Evolutionary conservation across 352 stramenopile genomes (phyloP).

Genomic region (Phytophthora brassicae): DNA sequence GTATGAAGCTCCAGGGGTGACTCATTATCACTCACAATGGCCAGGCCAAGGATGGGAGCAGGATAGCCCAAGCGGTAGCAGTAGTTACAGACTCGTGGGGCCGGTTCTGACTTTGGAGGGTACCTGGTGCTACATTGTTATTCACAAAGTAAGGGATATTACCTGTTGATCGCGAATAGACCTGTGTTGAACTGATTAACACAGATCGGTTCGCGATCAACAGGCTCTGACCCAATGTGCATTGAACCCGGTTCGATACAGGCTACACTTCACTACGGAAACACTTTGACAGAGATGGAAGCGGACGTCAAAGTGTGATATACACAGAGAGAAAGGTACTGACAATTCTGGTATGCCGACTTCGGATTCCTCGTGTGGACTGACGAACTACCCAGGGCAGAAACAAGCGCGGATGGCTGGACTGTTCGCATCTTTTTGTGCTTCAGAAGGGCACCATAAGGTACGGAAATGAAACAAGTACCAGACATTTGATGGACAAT

Average conservation of each 20-base stretch:
- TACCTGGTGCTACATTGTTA: constrained; percentile 1
- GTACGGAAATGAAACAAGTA: constrained; percentile 26
- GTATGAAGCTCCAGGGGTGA: not conserved
- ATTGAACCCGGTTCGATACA: constrained; percentile 8
- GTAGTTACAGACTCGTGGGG: not conserved
- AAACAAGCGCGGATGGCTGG: constrained; percentile 23
- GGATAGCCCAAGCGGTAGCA: not conserved
- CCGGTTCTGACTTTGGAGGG: not conserved
- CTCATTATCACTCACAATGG: not conserved
- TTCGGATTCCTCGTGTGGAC: constrained; percentile 19
- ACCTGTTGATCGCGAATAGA: too few species aligned
- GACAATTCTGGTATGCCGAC: not conserved
- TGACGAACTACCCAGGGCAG: constrained; percentile 18
- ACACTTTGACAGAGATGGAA: not conserved
- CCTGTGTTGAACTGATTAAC: not conserved
- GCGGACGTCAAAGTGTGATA: not conserved
- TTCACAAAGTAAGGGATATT: not conserved
- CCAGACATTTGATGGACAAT: constrained; percentile 30
- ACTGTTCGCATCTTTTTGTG: constrained; percentile 16
- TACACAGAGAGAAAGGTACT: not conserved
- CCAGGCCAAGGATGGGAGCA: not conserved
- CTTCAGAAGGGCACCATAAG: constrained; percentile 25
- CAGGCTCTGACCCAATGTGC: not conserved
- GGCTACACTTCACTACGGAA: constrained; percentile 2
- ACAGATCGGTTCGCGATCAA: not conserved